These are phyloP conservation scores for Aspergillus sp. DNA, from an alignment of 2,329 filamentous ascomycete species.

Conservation along the genomic window DNA sequence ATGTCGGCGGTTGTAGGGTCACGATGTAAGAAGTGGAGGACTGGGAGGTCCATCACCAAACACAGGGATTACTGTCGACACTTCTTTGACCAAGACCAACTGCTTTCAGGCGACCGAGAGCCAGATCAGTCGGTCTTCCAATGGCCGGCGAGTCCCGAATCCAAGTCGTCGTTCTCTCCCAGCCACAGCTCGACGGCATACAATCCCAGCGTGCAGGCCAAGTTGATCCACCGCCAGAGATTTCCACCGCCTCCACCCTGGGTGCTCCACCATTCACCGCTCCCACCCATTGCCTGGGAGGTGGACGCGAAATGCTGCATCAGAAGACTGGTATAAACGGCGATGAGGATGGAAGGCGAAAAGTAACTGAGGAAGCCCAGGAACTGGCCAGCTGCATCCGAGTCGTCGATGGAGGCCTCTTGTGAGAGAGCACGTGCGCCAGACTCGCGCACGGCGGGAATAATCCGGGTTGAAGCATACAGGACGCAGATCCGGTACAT, in stretches of 20 bases:
- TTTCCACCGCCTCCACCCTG: constrained; percentile 82
- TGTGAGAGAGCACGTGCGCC: constrained; percentile 79
- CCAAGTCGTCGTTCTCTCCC: constrained; percentile 68
- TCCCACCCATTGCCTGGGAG: constrained; percentile 57
- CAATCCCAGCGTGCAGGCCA: constrained; percentile 81
- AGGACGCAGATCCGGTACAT: constrained; percentile 92
- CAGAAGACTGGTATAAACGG: constrained; percentile 91
- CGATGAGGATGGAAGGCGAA: constrained; percentile 88
- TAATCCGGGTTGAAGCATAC: constrained; percentile 92
- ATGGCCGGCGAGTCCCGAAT: constrained; percentile 69
- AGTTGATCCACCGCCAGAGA: constrained; percentile 89
- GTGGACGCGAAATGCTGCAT: constrained; percentile 91
- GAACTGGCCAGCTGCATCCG: constrained; percentile 75
- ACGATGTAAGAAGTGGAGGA: no score
- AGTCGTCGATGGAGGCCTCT: constrained; percentile 81
- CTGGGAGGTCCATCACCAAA: not conserved
- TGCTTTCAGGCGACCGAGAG: not conserved
- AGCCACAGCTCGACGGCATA: constrained; percentile 90
- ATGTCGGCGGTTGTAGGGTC: no score
- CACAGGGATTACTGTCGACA: not conserved
- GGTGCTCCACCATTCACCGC: constrained; percentile 76
- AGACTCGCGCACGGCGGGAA: constrained; percentile 84
- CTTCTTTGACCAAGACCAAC: not conserved
- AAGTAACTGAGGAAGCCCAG: constrained; percentile 88
- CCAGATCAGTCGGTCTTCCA: constrained; percentile 83